Evolutionary conservation across 2,329 filamentous ascomycete species (phyloP).

Genomic region (Chaetomiaceae sp.): DNA sequence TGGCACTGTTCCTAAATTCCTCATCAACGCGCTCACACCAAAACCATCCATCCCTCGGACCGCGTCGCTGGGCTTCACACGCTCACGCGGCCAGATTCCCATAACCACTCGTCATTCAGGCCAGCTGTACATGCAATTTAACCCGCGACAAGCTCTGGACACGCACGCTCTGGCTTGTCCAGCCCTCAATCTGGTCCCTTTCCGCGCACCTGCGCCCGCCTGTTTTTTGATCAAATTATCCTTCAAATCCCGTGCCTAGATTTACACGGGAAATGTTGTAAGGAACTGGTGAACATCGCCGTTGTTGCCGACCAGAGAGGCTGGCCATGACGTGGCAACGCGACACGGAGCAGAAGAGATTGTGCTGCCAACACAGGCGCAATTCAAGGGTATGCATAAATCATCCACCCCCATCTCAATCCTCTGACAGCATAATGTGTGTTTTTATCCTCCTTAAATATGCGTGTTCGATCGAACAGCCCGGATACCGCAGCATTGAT

Average conservation of each 20-base stretch:
- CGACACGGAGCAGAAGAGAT: slow-evolving; percentile 14
- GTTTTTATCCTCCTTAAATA: slow-evolving; percentile 19
- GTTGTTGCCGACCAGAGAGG: slow-evolving; percentile 13
- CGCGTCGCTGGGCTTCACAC: background rate
- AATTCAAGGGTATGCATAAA: slow-evolving; percentile 28
- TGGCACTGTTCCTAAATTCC: slow-evolving; percentile 13
- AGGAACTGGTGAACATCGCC: slow-evolving; percentile 15
- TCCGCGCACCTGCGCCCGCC: slow-evolving; percentile 17
- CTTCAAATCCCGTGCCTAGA: slow-evolving; percentile 14
- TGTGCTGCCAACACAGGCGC: slow-evolving; percentile 12
- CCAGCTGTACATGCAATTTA: slow-evolving; percentile 15
- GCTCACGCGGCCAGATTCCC: background rate
- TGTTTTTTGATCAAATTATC: slow-evolving; percentile 17
- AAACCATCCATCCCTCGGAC: slow-evolving; percentile 12
- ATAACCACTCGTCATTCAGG: slow-evolving; percentile 5
- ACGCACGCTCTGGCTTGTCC: slow-evolving; percentile 9
- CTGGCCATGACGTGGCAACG: slow-evolving; percentile 23
- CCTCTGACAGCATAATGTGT: slow-evolving; percentile 20
- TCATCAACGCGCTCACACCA: slow-evolving; percentile 15
- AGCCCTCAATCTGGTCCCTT: slow-evolving; percentile 6
- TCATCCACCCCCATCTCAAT: slow-evolving; percentile 19
- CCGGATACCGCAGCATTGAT: slow-evolving; percentile 20
- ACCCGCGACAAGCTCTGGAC: slow-evolving; percentile 5
- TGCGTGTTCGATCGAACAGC: slow-evolving; percentile 20
- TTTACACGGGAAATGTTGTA: slow-evolving; percentile 23